Percentiles rank a stretch among this genome's conserved stretches.
Conservation (phyloP, 257 asterid genomes). For the Primulina huaijiensis region DNA sequence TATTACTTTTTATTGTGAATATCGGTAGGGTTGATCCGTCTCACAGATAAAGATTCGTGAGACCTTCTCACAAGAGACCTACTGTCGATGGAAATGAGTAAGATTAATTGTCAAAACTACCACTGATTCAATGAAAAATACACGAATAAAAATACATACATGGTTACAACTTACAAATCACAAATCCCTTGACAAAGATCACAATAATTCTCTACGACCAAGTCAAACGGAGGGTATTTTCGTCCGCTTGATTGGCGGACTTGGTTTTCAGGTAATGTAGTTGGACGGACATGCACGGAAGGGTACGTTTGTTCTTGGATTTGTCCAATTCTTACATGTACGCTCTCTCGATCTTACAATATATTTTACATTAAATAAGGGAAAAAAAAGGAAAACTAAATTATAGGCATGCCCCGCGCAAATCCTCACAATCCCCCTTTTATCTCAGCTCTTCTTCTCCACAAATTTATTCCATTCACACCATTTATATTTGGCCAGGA, state of each 20-base stretch:
- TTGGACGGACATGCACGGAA: constrained; percentile 74
- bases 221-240: constrained; percentile 24
- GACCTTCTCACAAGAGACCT: no score
- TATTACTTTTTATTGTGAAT: no score
- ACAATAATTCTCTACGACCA: not conserved
- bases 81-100: no score
- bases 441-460: constrained; percentile 31
- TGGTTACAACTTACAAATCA: no score
- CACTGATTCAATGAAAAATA: no score
- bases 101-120: no score
- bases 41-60: no score
- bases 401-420: constrained; percentile 46
- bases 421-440: constrained; percentile 29
- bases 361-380: not conserved
- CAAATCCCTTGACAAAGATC: not conserved
- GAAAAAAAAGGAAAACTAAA: constrained; percentile 24
- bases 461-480: constrained; percentile 11
- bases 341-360: constrained; percentile 24
- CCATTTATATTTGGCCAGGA: constrained; percentile 28
- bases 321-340: constrained; percentile 19
- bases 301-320: constrained; percentile 41
- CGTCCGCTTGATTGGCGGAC: constrained; percentile 7
- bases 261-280: constrained; percentile 44
- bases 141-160: no score
- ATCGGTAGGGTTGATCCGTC: no score